Percentiles rank a stretch among this genome's conserved stretches.
phyloP scores from a whole-genome alignment of 257 asterid genomes.

The Solanum pimpinellifolium region DNA sequence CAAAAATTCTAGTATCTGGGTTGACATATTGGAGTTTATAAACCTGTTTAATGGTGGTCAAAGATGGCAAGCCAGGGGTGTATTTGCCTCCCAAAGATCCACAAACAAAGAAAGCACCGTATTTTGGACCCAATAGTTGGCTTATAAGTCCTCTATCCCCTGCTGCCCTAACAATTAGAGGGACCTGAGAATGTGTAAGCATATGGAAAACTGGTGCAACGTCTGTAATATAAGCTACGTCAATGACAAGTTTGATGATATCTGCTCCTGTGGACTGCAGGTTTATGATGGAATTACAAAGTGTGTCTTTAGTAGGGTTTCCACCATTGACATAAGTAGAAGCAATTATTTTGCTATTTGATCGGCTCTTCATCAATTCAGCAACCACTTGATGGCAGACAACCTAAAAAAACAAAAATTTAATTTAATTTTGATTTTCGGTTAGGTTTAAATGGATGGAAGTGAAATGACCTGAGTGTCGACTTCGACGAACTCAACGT shows the following conservation, averaged over 20 bases:
- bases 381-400: slow-evolving; percentile 18
- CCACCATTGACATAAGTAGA: slow-evolving; percentile 27
- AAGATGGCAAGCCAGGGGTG: slow-evolving; percentile 50
- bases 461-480: slow-evolving; percentile 18
- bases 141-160: slow-evolving; percentile 72
- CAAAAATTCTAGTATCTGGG: slow-evolving; percentile 41
- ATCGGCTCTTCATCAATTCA: slow-evolving; percentile 26
- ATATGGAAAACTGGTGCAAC: slow-evolving; percentile 54
- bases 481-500: slow-evolving; percentile 48
- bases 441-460: too few species aligned
- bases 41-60: slow-evolving; percentile 37
- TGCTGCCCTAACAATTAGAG: slow-evolving; percentile 34
- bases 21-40: slow-evolving; percentile 41
- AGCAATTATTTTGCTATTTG: slow-evolving; percentile 34
- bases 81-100: slow-evolving; percentile 30
- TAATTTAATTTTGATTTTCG: too few species aligned
- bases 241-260: slow-evolving; percentile 36
- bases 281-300: slow-evolving; percentile 25
- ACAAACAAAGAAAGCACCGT: slow-evolving; percentile 41
- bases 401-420: slow-evolving; percentile 1
- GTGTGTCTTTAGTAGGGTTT: slow-evolving; percentile 22
- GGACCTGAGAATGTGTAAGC: slow-evolving; percentile 57
- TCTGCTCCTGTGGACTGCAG: slow-evolving; percentile 54
- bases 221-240: slow-evolving; percentile 44
- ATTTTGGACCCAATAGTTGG: slow-evolving; percentile 66